A percentile compares a stretch with the other conserved stretches of the same genome.
Evolutionary conservation across 164 flowering plant genomes (phyloP).

Genomic region (Magnolia sinica): DNA sequence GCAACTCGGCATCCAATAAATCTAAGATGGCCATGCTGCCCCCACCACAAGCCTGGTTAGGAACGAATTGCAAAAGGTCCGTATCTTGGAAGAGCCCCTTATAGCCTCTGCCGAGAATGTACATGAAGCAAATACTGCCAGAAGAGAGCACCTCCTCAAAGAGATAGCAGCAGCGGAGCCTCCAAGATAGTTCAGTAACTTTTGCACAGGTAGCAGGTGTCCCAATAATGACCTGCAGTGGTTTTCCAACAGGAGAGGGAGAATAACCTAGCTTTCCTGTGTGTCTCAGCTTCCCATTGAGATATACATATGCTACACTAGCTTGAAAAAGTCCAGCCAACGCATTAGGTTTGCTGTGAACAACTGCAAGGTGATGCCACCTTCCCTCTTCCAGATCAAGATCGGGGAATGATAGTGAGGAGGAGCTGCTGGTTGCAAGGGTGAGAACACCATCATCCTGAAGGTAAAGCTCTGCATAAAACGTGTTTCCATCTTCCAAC

Average conservation of each 20-base stretch:
- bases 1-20: slow-evolving; percentile 74
- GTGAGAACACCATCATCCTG: slow-evolving; percentile 91
- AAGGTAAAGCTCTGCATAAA: slow-evolving; percentile 87
- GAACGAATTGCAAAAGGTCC: slow-evolving; percentile 84
- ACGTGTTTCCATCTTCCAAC: slow-evolving; percentile 49
- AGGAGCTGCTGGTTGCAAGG: slow-evolving; percentile 89
- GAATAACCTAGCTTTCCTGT: slow-evolving; percentile 96
- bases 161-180: slow-evolving; percentile 86
- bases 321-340: slow-evolving; percentile 98
- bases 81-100: slow-evolving; percentile 98
- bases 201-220: slow-evolving; percentile 64
- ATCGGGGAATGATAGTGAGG: slow-evolving; percentile 75
- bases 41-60: slow-evolving; percentile 98
- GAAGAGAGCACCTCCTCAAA: slow-evolving; percentile 93
- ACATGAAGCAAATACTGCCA: slow-evolving; percentile 94
- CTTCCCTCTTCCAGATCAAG: slow-evolving; percentile 83
- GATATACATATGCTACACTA: slow-evolving; percentile 87
- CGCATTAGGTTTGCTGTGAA: slow-evolving; percentile 99
- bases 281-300: slow-evolving; percentile 92
- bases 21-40: slow-evolving; percentile 97
- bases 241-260: slow-evolving; percentile 90
- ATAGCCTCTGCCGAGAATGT: slow-evolving; percentile 95
- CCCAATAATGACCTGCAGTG: slow-evolving; percentile 89
- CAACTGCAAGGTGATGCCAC: slow-evolving; percentile 99
- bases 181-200: slow-evolving; percentile 73